These are phyloP conservation scores for Solanum piurae DNA, from an alignment of 257 asterid genomes.

Conservation along the genomic window DNA sequence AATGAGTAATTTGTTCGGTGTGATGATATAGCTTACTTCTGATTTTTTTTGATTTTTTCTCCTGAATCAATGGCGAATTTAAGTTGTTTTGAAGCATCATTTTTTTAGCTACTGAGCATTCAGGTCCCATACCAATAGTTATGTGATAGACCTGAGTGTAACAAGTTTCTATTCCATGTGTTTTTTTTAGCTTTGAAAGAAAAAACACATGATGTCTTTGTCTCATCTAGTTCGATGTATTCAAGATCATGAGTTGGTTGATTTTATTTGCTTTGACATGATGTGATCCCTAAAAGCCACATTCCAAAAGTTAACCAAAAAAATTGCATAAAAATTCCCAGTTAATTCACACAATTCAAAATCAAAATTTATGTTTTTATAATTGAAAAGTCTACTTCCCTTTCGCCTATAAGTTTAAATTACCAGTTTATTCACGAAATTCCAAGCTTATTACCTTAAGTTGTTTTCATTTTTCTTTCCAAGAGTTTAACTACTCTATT, in stretches of 20 bases:
- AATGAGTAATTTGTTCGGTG: not conserved
- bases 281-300: not conserved
- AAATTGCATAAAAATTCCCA: not conserved
- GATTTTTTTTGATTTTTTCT: not conserved
- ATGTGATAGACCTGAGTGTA: not conserved
- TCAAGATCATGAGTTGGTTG: not conserved
- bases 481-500: not conserved
- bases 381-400: not conserved
- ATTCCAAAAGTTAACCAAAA: not conserved
- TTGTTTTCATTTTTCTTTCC: not conserved
- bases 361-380: not conserved
- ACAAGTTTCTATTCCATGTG: not conserved
- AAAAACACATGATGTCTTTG: not conserved
- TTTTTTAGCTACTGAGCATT: not conserved
- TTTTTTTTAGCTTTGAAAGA: not conserved
- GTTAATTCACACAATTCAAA: not conserved
- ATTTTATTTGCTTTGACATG: not conserved
- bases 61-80: not conserved
- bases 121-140: not conserved
- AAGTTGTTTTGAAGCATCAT: not conserved
- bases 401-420: not conserved
- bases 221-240: not conserved
- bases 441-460: not conserved
- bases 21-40: not conserved
- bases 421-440: not conserved